A percentile compares a stretch with the other conserved stretches of the same genome.
These are phyloP conservation scores for Hysterangium stoloniferum DNA, from an alignment of 768 basidiomycete genomes.

Conservation along the genomic window DNA sequence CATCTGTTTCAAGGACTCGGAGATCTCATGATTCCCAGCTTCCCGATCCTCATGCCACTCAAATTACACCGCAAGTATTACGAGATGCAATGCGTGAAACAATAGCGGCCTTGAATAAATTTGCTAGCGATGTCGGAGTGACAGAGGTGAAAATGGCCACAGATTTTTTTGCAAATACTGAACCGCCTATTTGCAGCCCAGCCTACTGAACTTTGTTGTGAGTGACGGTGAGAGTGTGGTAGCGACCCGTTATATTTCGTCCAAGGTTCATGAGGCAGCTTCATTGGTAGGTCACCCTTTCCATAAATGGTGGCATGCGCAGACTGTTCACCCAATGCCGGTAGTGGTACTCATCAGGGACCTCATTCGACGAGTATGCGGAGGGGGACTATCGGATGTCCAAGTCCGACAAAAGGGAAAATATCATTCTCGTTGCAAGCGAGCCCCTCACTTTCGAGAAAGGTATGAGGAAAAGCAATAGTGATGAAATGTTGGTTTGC, in stretches of 20 bases:
- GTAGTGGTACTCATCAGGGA: slow-evolving; percentile 93
- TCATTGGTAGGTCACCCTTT: slow-evolving; percentile 52
- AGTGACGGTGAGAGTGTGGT: slow-evolving; percentile 93
- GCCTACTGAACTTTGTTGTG: slow-evolving; percentile 91
- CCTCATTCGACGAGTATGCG: slow-evolving; percentile 84
- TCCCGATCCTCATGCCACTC: slow-evolving; percentile 66
- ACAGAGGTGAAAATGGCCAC: slow-evolving; percentile 47
- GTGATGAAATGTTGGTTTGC: too few species aligned
- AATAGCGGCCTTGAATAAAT: slow-evolving; percentile 67
- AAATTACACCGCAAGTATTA: slow-evolving; percentile 64
- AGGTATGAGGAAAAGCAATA: slow-evolving; percentile 42
- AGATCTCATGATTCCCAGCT: slow-evolving; percentile 39
- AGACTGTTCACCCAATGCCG: slow-evolving; percentile 8
- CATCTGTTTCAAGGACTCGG: neutral
- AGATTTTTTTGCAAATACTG: neutral
- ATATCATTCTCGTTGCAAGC: slow-evolving; percentile 91
- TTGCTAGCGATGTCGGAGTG: slow-evolving; percentile 64
- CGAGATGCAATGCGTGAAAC: slow-evolving; percentile 86
- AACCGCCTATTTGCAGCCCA: slow-evolving; percentile 45
- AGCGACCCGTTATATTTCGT: slow-evolving; percentile 92
- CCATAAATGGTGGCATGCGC: neutral
- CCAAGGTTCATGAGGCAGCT: slow-evolving; percentile 85
- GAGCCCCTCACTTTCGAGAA: slow-evolving; percentile 97
- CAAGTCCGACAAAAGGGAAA: slow-evolving; percentile 91
- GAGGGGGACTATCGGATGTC: slow-evolving; percentile 92